Base-by-base conservation (phyloP, 345 rosid species). In the Garcia nutans region DNA sequence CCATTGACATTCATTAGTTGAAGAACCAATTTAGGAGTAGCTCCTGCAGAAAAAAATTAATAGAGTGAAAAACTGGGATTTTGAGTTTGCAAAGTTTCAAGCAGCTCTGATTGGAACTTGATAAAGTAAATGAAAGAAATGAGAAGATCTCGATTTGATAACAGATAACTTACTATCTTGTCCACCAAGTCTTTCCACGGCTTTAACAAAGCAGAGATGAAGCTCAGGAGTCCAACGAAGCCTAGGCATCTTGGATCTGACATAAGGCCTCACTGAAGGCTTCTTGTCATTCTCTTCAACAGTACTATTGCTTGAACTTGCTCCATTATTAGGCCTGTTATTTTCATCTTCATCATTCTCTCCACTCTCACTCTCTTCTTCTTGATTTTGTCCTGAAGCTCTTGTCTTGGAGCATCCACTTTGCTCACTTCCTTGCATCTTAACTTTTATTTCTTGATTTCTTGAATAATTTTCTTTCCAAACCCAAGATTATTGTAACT, bases 261-360 rank as follows among this genome's bases (percentile, higher is more conserved):
- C 80, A 72, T 80, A 80, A 28, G 74, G 77, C 66, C 83, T 71
- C n/a, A 80, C 83, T 19, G 85, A 54, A 0, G 81, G 41, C 86
- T 87, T 89, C 89, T 90, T 92, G 26, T 88, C 86, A 20, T 69
- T 85, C 80, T 87, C 97, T 78, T 90, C 97, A 70, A 91, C 89
- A 47, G 96, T 92, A 82, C 97, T 92, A 80, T 87, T 94, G 90
- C 97, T 94, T n/a, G 97, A 92, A 75, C 89, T 87, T 44, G 86
- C 85, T 45, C 78, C 88, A 47, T 77, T 78, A 57, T 28, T 71
- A 10, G 69, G 83, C 81, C 64, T 79, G 74, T 37, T 3, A 37
- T 83, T 80, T 58, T 79, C 82, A 28, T 83, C 73, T 58, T 72
- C 86, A 2, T 81, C 81, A 72, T 47, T 73, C 9, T 72, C 73